Evolutionary conservation across 2,329 filamentous ascomycete species (phyloP).

Genomic region (Beauveria medogensis): DNA sequence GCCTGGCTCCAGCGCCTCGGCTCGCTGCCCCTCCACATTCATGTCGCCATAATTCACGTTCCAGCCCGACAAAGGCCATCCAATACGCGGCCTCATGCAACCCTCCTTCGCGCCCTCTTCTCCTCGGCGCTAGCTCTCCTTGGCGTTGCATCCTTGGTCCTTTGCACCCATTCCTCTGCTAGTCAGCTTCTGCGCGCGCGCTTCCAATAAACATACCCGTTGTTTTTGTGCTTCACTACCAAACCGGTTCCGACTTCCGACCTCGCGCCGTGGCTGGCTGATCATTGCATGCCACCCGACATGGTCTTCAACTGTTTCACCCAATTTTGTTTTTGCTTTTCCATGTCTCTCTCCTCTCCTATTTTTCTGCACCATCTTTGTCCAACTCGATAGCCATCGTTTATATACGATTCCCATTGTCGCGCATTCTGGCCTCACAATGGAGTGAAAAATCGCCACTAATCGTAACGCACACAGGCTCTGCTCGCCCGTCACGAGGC

Average conservation of each 20-base stretch:
- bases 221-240: neutral
- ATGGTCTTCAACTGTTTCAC: conserved; percentile 1
- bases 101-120: neutral
- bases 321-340: conserved; percentile 6
- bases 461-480: conserved; percentile 67
- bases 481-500: conserved; percentile 86
- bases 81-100: neutral
- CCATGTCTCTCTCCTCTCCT: conserved; percentile 13
- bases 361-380: neutral
- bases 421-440: neutral
- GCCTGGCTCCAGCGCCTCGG: neutral
- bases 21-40: conserved; percentile 1
- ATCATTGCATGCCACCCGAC: neutral
- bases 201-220: neutral
- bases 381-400: neutral
- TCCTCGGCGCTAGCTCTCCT: neutral
- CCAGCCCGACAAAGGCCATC: neutral
- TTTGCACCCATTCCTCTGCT: neutral
- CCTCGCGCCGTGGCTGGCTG: neutral
- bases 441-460: conserved; percentile 1
- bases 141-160: neutral
- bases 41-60: conserved; percentile 7
- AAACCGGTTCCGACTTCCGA: neutral
- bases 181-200: neutral
- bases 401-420: neutral